Conservation (phyloP, 2,329 filamentous ascomycete genomes). For the Ophiostoma montium region DNA sequence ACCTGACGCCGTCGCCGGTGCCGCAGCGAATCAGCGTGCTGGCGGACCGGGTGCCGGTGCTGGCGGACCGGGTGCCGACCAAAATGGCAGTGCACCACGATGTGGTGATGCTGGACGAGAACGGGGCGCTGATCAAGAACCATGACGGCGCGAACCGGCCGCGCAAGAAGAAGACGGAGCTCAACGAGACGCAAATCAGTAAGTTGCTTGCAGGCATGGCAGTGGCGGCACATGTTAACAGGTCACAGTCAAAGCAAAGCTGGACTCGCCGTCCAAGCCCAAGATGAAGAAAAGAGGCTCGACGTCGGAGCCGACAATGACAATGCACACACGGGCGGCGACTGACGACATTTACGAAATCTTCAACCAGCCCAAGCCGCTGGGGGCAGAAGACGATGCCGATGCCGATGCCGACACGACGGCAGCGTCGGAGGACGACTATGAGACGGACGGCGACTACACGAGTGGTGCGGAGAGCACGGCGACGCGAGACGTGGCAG, state of each 20-base stretch:
- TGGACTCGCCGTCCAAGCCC: constrained; percentile 75
- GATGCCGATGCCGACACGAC: constrained; percentile 45
- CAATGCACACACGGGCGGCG: constrained; percentile 83
- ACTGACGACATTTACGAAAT: constrained; percentile 97
- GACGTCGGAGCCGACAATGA: constrained; percentile 82
- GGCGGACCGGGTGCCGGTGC: constrained; percentile 11
- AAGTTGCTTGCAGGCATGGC: constrained; percentile 22
- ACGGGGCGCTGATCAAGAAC: constrained; percentile 30
- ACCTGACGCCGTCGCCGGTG: constrained; percentile 5
- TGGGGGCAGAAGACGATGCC: constrained; percentile 44
- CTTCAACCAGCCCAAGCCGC: constrained; percentile 69
- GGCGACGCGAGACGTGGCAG: constrained; percentile 43
- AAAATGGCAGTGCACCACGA: constrained; percentile 32
- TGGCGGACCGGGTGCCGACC: constrained; percentile 16
- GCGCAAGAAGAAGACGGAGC: constrained; percentile 66
- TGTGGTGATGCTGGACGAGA: constrained; percentile 39
- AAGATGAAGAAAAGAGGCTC: constrained; percentile 66
- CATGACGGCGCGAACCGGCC: constrained; percentile 19
- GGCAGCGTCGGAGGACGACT: constrained; percentile 28
- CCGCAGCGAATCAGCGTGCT: constrained; percentile 20
- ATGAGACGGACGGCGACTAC: constrained; percentile 62
- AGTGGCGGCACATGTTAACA: neutral
- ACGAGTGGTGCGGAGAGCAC: constrained; percentile 79
- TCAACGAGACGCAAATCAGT: constrained; percentile 90
- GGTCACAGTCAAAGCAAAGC: constrained; percentile 67